Evolutionary conservation across 73 alveolate species (phyloP), one percentile per base, ranked within the genome.

Genomic region (Paraurostyla sp.): DNA sequence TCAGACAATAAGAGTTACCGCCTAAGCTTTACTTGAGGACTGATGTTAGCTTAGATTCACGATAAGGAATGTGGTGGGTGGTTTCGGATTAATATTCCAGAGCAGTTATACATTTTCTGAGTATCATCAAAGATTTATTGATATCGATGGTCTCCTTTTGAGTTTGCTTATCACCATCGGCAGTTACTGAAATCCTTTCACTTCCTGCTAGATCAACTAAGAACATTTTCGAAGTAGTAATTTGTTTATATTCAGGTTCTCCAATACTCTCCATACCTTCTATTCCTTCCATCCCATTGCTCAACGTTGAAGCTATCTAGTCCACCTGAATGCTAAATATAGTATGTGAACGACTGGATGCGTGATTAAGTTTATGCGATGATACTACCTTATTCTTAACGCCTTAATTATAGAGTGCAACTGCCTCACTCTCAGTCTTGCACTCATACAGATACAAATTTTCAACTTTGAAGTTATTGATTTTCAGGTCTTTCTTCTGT

Each of bases 161-260:
- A 18, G 93, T 84, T 45, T 73, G 90, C 57, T 92, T 78, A 29
- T 98, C 96, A 90, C 93, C 94, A 33, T 96, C 94, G 42, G 95
- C 96, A 38, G 93, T 94, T 29, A 90, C 25, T 33, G 98, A 92
- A 20, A 94, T 94, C 56, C 97, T 91, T 81, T 97, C 99, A 82
- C 97, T 90, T 42, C 99, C 99, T 29, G 99, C 99, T 59, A 97
- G 85, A 85, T 97, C 99, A 0, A 97, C 99, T 45, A 97, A 80
- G 51, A 95, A 92, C 88, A 93, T 87, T 87, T 92, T 97, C 16
- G 97, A 92, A 42, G 73, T 91, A 33, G 94, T 92, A 48, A 87
- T 71, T 46, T 81, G 94, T 63, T 92, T 7, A 62, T 13, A 25
- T 62, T 15, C 30, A 32, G 80, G 80, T 25, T 56, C 11, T 11